A percentile compares a stretch with the other conserved stretches of the same genome.
Conservation (phyloP, 148 eudicot species). For the Hydrangea macrophylla region DNA sequence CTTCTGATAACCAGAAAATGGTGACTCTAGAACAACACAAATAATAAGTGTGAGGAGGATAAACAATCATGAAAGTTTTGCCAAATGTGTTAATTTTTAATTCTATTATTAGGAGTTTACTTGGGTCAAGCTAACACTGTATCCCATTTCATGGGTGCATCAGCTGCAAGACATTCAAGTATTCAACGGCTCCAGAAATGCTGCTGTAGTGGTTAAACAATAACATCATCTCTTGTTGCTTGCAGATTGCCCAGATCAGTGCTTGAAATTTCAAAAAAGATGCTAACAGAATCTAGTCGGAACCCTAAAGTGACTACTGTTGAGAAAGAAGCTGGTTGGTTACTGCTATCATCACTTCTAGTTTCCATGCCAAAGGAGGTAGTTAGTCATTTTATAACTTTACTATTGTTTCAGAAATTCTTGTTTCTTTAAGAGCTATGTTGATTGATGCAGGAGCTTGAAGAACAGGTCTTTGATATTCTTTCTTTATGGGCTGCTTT, state of each 20-base stretch:
- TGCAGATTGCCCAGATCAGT: constrained; percentile 85
- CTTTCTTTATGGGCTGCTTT: constrained; percentile 88
- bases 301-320: constrained; percentile 68
- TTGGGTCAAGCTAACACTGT: too few species aligned
- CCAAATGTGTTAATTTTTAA: too few species aligned
- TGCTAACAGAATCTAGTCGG: constrained; percentile 67
- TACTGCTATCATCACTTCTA: constrained; percentile 77
- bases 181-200: too few species aligned
- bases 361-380: constrained; percentile 94
- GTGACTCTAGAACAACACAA: too few species aligned
- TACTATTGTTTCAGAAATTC: not conserved
- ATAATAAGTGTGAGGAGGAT: too few species aligned
- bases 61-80: too few species aligned
- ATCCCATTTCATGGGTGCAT: too few species aligned
- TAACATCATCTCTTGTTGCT: constrained; percentile 19
- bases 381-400: constrained; percentile 18
- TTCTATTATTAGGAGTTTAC: too few species aligned
- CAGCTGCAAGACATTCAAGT: too few species aligned
- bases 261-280: constrained; percentile 84
- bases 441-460: constrained; percentile 73
- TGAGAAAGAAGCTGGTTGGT: constrained; percentile 94
- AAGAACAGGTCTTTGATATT: constrained; percentile 91
- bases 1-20: too few species aligned
- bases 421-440: constrained; percentile 17
- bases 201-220: not conserved